A percentile compares a stretch with the other conserved stretches of the same genome.
Conservation (phyloP, 164 flowering plant species). For the Annona squamosa region DNA sequence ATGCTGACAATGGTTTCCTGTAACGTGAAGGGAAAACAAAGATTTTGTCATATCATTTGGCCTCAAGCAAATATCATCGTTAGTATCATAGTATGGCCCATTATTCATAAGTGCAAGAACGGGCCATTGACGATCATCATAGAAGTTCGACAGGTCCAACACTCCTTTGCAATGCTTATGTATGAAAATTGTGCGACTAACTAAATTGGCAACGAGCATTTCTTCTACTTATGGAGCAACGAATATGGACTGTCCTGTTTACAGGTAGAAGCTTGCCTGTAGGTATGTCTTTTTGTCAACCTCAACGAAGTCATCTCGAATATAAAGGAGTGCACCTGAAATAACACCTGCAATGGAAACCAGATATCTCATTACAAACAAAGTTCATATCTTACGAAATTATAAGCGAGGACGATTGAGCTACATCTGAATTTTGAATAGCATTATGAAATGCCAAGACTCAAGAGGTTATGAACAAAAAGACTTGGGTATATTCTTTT, state of each 20-base stretch:
- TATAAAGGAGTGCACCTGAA: slow-evolving; percentile 88
- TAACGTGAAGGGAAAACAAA: neutral
- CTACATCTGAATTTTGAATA: neutral
- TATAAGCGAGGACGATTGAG: neutral
- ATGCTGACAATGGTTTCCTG: slow-evolving; percentile 88
- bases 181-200: no score
- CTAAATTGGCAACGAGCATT: no score
- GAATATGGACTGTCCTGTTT: no score
- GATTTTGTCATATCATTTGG: no score
- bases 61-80: no score
- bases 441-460: neutral
- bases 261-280: slow-evolving; percentile 30
- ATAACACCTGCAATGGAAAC: slow-evolving; percentile 58
- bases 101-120: no score
- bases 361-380: neutral
- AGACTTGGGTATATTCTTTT: neutral
- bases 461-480: neutral
- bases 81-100: no score
- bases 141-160: no score
- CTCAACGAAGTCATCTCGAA: slow-evolving; percentile 59
- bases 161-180: no score
- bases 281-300: slow-evolving; percentile 58
- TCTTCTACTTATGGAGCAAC: no score
- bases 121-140: no score
- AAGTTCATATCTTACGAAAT: neutral